phyloP scores from a whole-genome alignment of 2,329 filamentous ascomycete genomes.

The Akanthomyces dipterigenus region DNA sequence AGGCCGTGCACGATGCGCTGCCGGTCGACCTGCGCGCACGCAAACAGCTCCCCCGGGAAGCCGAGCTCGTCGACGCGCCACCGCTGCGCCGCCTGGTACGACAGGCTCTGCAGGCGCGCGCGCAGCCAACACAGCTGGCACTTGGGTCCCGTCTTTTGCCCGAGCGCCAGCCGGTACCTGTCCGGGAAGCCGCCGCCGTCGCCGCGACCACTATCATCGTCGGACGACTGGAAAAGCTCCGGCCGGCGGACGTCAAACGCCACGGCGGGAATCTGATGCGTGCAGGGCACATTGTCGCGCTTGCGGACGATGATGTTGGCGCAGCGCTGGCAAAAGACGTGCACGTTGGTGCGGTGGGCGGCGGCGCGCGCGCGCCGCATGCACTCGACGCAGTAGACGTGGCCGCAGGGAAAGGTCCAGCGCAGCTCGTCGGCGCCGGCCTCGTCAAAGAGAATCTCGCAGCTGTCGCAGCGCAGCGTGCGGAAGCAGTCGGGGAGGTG shows the following conservation, averaged over 20 bases:
- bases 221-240: too few relatives aligned
- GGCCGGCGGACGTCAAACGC: not conserved
- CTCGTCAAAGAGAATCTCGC: slow-evolving; percentile 12
- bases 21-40: slow-evolving; percentile 10
- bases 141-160: slow-evolving; percentile 5
- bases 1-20: slow-evolving; percentile 7
- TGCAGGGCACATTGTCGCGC: slow-evolving; percentile 5
- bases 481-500: slow-evolving; percentile 5
- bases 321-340: not conserved
- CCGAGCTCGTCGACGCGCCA: not conserved
- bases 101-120: slow-evolving; percentile 3
- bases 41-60: slow-evolving; percentile 6
- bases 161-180: not conserved
- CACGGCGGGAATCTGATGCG: slow-evolving; percentile 1
- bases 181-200: not conserved
- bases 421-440: not conserved
- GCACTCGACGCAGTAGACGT: slow-evolving; percentile 11
- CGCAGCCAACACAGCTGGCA: slow-evolving; percentile 11
- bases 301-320: slow-evolving; percentile 4
- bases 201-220: not conserved
- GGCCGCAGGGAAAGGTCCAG: slow-evolving; percentile 10
- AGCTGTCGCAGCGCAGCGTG: slow-evolving; percentile 11
- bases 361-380: not conserved
- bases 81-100: not conserved
- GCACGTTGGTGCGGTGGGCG: not conserved